Conservation (phyloP, 169 alveolate species). For the Babesia divergens region DNA sequence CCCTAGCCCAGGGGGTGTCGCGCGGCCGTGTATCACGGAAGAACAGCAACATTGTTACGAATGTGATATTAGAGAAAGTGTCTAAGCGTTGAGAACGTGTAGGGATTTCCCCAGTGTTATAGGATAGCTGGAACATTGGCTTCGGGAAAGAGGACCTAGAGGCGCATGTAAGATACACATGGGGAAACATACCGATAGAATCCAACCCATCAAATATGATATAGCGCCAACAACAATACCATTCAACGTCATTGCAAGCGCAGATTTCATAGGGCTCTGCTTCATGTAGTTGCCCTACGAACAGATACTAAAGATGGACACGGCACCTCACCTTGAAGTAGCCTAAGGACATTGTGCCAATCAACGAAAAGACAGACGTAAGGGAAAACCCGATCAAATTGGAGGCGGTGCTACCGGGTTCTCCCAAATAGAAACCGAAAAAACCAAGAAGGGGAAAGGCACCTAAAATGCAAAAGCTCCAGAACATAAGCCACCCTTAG, state of each 20-base stretch:
- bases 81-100: too few species aligned
- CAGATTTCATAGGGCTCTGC: constrained; percentile 39
- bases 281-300: constrained; percentile 55
- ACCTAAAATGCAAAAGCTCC: constrained; percentile 83
- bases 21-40: too few species aligned
- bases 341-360: constrained; percentile 58
- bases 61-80: too few species aligned
- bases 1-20: too few species aligned
- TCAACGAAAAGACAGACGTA: constrained; percentile 35
- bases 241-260: constrained; percentile 49
- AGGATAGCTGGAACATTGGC: too few species aligned
- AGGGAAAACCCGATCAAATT: constrained; percentile 10
- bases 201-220: constrained; percentile 32
- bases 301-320: not conserved
- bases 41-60: too few species aligned
- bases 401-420: not conserved
- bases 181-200: not conserved
- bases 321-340: constrained; percentile 48
- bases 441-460: constrained; percentile 83
- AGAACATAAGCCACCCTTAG: constrained; percentile 82
- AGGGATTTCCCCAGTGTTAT: too few species aligned
- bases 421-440: constrained; percentile 62
- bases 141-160: constrained; percentile 18
- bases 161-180: not conserved
- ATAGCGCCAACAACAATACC: constrained; percentile 38